Evolutionary conservation across 495 filamentous ascomycete genomes (phyloP), one percentile per base, ranked within the genome.

Genomic region (Hypoxylon lenormandii): DNA sequence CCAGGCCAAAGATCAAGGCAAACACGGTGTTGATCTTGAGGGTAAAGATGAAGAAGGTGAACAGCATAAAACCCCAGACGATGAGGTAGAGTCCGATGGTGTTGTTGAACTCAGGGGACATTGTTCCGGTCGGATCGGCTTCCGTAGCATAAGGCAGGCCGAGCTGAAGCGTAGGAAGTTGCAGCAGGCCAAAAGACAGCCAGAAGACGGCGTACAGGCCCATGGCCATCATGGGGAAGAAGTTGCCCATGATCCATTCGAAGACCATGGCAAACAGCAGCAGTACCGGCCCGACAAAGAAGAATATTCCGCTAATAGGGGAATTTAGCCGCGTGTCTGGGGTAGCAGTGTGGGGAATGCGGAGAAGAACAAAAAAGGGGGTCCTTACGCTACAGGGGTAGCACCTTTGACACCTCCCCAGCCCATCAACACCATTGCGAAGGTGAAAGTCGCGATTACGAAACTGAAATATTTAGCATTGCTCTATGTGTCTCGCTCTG

Each of bases 221-320:
- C 80, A 82, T 83, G 16, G 84, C 82, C 80, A 86, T 86, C 85
- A 87, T 82, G 13, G 80, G 76, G 57, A 84, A 83, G 79, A 85
- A 85, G 66, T 84, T 84, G 3, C 79, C 80, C 77, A 83, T 79
- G 40, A 84, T 77, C 80, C 82, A 84, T 59, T 84, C 80, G 66
- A 82, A 83, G 13, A 85, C 78, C 72, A 81, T 80, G 45, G 78
- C 74, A 56, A 85, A 77, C 10, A 80, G 53, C 37, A 84, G 74
- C 57, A 84, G 77, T 11, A 84, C 66, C 4, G 82, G 83, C 1
- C 83, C 82, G 60, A 82, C 81, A 75, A 85, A 84, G 73, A 84
- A 85, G 76, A 86, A 87, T 62, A 85, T 85, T 46, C 83, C 83
- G 12, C 80, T 84, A 66, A 38, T 46, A 15, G 61, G 30, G 51